These are phyloP conservation scores for Coix lacrymajobi DNA, from an alignment of 176 grass and related monocot species.

Conservation along the genomic window DNA sequence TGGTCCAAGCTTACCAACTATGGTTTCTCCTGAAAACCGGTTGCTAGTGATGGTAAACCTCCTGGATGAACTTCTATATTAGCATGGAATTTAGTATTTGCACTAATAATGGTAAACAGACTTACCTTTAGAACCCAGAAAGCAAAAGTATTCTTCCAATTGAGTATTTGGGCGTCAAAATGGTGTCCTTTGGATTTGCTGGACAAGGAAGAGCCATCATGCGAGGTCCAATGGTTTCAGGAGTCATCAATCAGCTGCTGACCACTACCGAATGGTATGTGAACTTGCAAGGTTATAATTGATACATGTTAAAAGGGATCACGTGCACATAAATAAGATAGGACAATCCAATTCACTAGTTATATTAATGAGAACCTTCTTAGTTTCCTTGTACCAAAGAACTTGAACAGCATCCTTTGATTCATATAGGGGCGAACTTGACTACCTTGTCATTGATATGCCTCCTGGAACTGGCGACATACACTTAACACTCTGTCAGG, in stretches of 20 bases:
- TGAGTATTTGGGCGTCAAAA: conserved; percentile 89
- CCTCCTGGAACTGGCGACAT: conserved; percentile 99
- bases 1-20: conserved; percentile 91
- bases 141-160: conserved; percentile 67
- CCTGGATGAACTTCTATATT: conserved; percentile 27
- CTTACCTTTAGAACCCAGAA: conserved; percentile 90
- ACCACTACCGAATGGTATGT: conserved; percentile 92
- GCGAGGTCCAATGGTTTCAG: conserved; percentile 97
- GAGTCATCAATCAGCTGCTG: conserved; percentile 90
- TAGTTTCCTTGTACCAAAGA: conserved; percentile 2
- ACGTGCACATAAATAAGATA: not conserved
- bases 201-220: conserved; percentile 97
- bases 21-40: conserved; percentile 94
- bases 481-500: conserved; percentile 96
- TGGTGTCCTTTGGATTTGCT: conserved; percentile 97
- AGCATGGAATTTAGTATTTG: conserved; percentile 35
- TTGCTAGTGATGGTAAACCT: conserved; percentile 81
- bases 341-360: not conserved
- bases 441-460: conserved; percentile 98
- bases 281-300: conserved; percentile 16
- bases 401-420: conserved; percentile 19
- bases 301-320: not conserved
- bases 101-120: conserved; percentile 95
- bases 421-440: conserved; percentile 80
- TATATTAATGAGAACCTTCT: not conserved